Evolutionary conservation across 2,329 filamentous ascomycete species (phyloP), one percentile per base, ranked within the genome.

Genomic region (Thelonectria olida): DNA sequence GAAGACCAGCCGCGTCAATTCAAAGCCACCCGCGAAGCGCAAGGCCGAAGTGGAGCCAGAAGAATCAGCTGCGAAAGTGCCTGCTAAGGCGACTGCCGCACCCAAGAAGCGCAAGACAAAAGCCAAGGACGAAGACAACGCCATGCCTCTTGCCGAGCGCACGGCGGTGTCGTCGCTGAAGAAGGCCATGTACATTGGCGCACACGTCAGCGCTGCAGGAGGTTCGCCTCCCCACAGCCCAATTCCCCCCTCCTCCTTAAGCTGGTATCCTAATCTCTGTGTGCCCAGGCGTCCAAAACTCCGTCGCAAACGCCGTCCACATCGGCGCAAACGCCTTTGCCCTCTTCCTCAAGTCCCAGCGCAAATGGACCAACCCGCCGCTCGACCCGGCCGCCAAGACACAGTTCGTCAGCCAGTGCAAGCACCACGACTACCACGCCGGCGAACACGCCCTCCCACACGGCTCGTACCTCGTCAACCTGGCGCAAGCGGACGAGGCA

Each of bases 261-360:
- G 7, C 23, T 19, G 12, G 15, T 25, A 19, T 13, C 2, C 41
- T 60, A 42, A 10, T 39, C 19, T 27, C 13, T 13, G 27, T n/a
- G 54, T 20, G 25, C 25, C 61, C 69, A 94, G 92, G 94, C 54
- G 92, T 98, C 1, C 93, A 97, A 58, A 97, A 98, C 76, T 86
- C 94, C 0, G 84, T 98, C 60, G 81, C 84, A 20, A 97, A 97
- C 69, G 87, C 91, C 44, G 74, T 90, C 2, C 86, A 93, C 50
- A 93, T 97, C 66, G 94, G 94, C 54, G 94, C 91, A 64, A 99
- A 98, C 75, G 88, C 94, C 9, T 97, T 98, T 70, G 96, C 96
- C 4, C 83, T 98, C 19, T 99, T 99, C 80, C 85, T 99, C 69
- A 98, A 98, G 76, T 97, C 92, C 0, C 96, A 99, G 77, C 89